Evolutionary conservation across 2,329 filamentous ascomycete species (phyloP).

Genomic region (Cordyceps pruinosa): DNA sequence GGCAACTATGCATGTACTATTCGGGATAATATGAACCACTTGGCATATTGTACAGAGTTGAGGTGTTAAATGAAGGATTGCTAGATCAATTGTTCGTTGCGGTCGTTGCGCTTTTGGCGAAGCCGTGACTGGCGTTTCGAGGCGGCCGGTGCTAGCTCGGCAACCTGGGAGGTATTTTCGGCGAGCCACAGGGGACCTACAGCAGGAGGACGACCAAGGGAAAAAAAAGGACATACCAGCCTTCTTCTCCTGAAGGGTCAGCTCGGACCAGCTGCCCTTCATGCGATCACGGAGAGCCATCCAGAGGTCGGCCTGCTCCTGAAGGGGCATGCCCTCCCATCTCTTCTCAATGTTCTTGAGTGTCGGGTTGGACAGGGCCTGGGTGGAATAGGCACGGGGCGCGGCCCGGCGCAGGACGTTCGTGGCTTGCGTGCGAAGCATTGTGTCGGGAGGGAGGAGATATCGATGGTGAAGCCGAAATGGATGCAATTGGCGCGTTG

Average conservation of each 20-base stretch:
- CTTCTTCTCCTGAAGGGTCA: conserved; percentile 97
- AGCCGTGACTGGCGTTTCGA: conserved; percentile 14
- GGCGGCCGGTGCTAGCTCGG: conserved; percentile 16
- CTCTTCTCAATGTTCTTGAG: conserved; percentile 98
- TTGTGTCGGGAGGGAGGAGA: conserved; percentile 26
- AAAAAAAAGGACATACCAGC: conserved; percentile 61
- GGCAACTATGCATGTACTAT: conserved; percentile 4
- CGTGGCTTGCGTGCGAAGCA: conserved; percentile 50
- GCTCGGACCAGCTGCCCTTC: conserved; percentile 94
- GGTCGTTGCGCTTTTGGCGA: conserved; percentile 14
- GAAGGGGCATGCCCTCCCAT: conserved; percentile 95
- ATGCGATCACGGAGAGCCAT: conserved; percentile 97
- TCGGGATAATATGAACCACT: conserved; percentile 1
- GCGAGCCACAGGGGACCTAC: conserved; percentile 14
- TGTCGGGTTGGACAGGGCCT: conserved; percentile 96
- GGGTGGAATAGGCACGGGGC: conserved; percentile 56
- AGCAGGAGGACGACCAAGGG: background rate
- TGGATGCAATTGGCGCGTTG: conserved; percentile 29
- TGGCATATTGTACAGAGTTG: background rate
- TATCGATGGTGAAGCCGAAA: conserved; percentile 13
- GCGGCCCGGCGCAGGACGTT: conserved; percentile 46
- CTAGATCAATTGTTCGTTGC: background rate
- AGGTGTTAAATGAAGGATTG: background rate
- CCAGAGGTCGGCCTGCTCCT: conserved; percentile 99
- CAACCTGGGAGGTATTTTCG: conserved; percentile 30